Evolutionary conservation across 768 basidiomycete genomes (phyloP).

Genomic region (Boletellus ananas): DNA sequence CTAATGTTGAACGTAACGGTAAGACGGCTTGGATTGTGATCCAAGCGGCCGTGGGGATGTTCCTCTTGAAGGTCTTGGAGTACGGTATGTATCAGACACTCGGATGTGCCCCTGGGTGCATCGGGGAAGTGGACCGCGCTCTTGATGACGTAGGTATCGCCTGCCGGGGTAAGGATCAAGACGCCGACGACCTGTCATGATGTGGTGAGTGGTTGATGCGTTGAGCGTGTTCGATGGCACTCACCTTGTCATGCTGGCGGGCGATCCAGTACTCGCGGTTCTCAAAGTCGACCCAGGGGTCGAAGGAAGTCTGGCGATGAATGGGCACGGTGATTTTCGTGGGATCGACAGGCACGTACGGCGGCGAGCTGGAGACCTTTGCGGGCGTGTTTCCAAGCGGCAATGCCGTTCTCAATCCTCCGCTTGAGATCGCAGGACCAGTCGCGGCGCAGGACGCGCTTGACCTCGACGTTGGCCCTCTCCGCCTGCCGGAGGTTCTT

Average conservation of each 20-base stretch:
- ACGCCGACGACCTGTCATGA: slow-evolving; percentile 39
- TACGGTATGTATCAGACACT: slow-evolving; percentile 46
- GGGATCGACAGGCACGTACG: slow-evolving; percentile 19
- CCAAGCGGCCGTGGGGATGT: slow-evolving; percentile 1
- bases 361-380: slow-evolving; percentile 58
- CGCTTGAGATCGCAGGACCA: slow-evolving; percentile 44
- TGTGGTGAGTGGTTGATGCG: neutral
- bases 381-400: slow-evolving; percentile 51
- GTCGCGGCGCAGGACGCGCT: slow-evolving; percentile 37
- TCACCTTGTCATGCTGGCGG: slow-evolving; percentile 25
- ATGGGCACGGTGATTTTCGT: neutral
- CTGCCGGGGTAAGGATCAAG: slow-evolving; percentile 48
- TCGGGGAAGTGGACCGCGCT: slow-evolving; percentile 52
- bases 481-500: slow-evolving; percentile 60
- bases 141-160: slow-evolving; percentile 50
- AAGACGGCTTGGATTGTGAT: slow-evolving; percentile 13
- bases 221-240: too few species aligned
- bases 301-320: slow-evolving; percentile 37
- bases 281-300: slow-evolving; percentile 52
- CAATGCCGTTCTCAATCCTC: slow-evolving; percentile 49
- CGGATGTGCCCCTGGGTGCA: slow-evolving; percentile 53
- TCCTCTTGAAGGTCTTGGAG: slow-evolving; percentile 41
- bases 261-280: slow-evolving; percentile 60
- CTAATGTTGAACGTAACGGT: slow-evolving; percentile 48
- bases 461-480: slow-evolving; percentile 48